Percentiles rank a stretch among this genome's conserved stretches.
Conservation (phyloP, 2,329 filamentous ascomycete species). For the Diaporthe australafricana region DNA sequence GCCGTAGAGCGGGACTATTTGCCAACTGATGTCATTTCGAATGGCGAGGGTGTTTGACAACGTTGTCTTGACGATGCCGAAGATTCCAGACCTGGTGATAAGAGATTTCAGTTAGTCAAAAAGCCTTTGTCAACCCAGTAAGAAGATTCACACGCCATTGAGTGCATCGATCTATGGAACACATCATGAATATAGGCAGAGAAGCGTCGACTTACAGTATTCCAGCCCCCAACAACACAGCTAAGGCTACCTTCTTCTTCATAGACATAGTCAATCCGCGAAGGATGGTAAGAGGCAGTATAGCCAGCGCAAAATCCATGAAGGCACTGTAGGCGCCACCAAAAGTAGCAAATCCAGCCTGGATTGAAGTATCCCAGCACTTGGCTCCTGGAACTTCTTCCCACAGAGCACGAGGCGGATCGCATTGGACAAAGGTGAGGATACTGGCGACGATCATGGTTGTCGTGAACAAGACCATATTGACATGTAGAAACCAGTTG, state of each 20-base stretch:
- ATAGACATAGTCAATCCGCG: not conserved
- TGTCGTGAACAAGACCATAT: not conserved
- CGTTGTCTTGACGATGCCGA: constrained; percentile 9
- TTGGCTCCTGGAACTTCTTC: not conserved
- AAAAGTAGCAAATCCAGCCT: constrained; percentile 6
- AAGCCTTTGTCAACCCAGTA: not conserved
- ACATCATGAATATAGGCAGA: not conserved
- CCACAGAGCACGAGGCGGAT: constrained; percentile 14
- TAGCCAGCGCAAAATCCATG: constrained; percentile 12
- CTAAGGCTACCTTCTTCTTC: not conserved
- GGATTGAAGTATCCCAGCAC: constrained; percentile 14
- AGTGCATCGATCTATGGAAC: not conserved
- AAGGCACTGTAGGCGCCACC: constrained; percentile 18
- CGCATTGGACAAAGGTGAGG: constrained; percentile 10
- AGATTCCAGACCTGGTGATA: not conserved
- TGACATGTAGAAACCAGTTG: not conserved
- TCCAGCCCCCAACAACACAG: not conserved
- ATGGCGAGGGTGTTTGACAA: constrained; percentile 3
- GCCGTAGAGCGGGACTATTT: constrained; percentile 10
- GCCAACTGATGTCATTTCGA: constrained; percentile 3
- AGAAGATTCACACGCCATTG: not conserved
- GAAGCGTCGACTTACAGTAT: not conserved
- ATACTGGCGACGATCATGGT: constrained; percentile 2
- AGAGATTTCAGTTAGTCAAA: not conserved
- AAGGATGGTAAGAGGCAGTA: not conserved